Evolutionary conservation across 148 eudicot genomes (phyloP).

Genomic region (Cornus kousa): DNA sequence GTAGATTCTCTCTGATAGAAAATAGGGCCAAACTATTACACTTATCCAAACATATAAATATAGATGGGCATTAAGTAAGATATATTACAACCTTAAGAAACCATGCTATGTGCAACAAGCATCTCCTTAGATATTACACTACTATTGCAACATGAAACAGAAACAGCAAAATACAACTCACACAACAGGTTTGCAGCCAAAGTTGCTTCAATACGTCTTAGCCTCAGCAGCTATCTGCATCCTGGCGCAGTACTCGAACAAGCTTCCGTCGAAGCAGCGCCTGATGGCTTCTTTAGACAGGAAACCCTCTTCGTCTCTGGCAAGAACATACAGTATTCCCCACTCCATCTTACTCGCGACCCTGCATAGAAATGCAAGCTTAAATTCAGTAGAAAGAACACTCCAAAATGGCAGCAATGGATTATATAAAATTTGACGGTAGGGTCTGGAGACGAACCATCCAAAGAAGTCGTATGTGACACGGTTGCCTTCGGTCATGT

Average conservation of each 20-base stretch:
- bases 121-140: no score
- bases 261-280: conserved; percentile 64
- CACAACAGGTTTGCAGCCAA: not conserved
- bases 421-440: no score
- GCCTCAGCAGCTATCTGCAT: conserved; percentile 37
- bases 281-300: conserved; percentile 67
- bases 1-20: no score
- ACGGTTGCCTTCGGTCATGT: conserved; percentile 74
- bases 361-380: conserved; percentile 29
- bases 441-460: conserved; percentile 34
- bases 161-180: not conserved
- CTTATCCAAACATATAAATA: no score
- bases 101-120: no score
- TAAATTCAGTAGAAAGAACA: not conserved
- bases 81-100: no score
- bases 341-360: conserved; percentile 52
- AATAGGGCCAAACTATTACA: no score
- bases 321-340: conserved; percentile 53
- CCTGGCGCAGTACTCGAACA: conserved; percentile 65
- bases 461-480: conserved; percentile 65
- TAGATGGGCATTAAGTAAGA: no score
- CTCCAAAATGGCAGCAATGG: not conserved
- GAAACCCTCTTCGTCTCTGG: conserved; percentile 61
- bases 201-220: conserved; percentile 27
- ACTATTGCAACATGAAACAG: no score